Evolutionary conservation across 108 stramenopile species (phyloP), one percentile per base, ranked within the genome.

Genomic region (Cyclostephanos invisitatus): DNA sequence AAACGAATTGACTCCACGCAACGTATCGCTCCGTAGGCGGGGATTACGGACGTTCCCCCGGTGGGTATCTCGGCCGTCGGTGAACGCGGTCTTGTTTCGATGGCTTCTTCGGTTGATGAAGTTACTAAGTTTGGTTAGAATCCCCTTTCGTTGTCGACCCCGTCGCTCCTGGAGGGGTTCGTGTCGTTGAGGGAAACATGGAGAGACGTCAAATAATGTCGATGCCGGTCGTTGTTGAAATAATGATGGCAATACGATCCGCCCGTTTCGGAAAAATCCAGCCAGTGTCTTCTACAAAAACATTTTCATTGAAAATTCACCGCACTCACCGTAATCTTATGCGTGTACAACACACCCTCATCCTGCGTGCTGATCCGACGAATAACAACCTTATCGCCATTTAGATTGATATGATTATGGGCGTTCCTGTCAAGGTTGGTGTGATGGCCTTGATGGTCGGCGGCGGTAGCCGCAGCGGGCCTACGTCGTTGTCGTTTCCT

Each of bases 341-440:
- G 48, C 48, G 70, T 71, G 57, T 61, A 71, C 58, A 71, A 50
- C 70, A 71, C 59, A 2, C 70, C 70, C 70, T 71, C 70, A 29
- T 71, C 70, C n/a, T 36, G 29, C 29, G 32, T 15, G 35, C 35
- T 36, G 32, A 59, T 36, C 14, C 15, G 58, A 59, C 35, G 58
- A 28, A 59, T 35, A 17, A 17, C 4, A 2, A 59, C 58, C 25
- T 3, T 27, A 8, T 27, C 25, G 22, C 25, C 53, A 20, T 54
- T 27, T 18, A 54, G 20, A 15, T 46, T 46, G 44, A 46, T 15
- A 46, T 46, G 44, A 0, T 46, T 11, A 46, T 15, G 44, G 44
- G 44, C 17, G 44, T 15, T 40, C 40, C 10, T 46, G 44, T 22
- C 53, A 15, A 54, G 22, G 3, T 27, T 54, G 53, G 53, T 54